A percentile compares a stretch with the other conserved stretches of the same genome.
Conservation (phyloP, 139 green algal species). For the Dunaliella primolecta region DNA sequence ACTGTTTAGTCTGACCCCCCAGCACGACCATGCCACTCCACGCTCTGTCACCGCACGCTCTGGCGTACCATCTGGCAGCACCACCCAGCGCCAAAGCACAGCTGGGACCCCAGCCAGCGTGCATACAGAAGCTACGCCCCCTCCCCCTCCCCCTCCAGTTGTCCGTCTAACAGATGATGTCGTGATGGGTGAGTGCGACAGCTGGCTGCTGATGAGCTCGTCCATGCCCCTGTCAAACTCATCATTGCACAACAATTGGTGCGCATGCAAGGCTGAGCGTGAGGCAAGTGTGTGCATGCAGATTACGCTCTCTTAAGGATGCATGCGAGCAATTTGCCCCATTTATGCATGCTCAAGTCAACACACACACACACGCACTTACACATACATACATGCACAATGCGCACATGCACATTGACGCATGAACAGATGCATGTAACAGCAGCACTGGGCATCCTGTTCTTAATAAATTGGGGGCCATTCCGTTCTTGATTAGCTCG, state of each 20-base stretch:
- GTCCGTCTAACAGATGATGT: slow-evolving; percentile 32
- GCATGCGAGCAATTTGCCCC: no score
- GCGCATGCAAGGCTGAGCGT: no score
- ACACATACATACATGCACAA: background rate
- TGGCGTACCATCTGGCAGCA: slow-evolving; percentile 18
- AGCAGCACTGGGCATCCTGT: no score
- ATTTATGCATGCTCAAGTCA: background rate
- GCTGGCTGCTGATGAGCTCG: background rate
- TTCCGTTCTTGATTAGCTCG: no score
- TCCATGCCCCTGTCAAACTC: background rate
- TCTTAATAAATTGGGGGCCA: no score
- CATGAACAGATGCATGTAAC: no score
- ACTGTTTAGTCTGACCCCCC: slow-evolving; percentile 32
- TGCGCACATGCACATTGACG: no score
- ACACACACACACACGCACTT: background rate
- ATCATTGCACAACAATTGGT: background rate
- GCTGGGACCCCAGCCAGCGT: slow-evolving; percentile 27
- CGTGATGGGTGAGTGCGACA: slow-evolving; percentile 33
- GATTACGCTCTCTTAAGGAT: no score
- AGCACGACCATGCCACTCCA: slow-evolving; percentile 20
- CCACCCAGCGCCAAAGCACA: slow-evolving; percentile 25
- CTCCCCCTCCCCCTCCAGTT: slow-evolving; percentile 32
- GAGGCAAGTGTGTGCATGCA: no score
- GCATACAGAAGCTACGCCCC: slow-evolving; percentile 38
- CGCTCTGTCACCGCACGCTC: slow-evolving; percentile 24